phyloP scores from a whole-genome alignment of 2,329 filamentous ascomycete species.

The Zymoseptoria crescenta region DNA sequence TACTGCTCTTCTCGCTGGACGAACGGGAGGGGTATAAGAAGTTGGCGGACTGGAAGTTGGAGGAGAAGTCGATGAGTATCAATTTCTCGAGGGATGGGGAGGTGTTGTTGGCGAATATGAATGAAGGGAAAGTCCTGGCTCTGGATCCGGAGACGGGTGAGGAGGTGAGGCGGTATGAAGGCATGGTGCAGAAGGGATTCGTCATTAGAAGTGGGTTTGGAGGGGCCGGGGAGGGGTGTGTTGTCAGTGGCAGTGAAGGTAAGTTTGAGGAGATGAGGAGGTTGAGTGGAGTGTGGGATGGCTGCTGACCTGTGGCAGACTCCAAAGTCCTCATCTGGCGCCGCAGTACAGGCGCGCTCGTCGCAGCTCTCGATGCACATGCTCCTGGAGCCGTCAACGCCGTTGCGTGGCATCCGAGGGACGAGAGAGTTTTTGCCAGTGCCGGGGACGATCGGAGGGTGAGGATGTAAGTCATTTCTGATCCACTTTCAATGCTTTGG shows the following conservation, averaged over 20 bases:
- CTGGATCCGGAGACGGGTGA: constrained; percentile 68
- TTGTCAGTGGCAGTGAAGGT: constrained; percentile 89
- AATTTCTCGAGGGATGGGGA: constrained; percentile 74
- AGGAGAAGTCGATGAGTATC: constrained; percentile 67
- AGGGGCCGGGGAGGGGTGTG: constrained; percentile 84
- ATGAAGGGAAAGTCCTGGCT: constrained; percentile 67
- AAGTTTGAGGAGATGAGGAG: not conserved
- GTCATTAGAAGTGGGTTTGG: constrained; percentile 80
- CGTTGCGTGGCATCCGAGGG: constrained; percentile 77
- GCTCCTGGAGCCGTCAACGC: constrained; percentile 70
- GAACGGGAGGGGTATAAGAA: constrained; percentile 60
- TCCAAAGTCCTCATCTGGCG: constrained; percentile 81
- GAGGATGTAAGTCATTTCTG: constrained; percentile 83
- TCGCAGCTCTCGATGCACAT: constrained; percentile 73
- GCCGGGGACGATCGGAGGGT: constrained; percentile 82
- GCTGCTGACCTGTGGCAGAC: constrained; percentile 36
- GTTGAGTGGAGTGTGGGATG: not conserved
- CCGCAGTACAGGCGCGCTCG: constrained; percentile 66
- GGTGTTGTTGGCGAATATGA: constrained; percentile 73
- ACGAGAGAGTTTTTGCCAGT: constrained; percentile 79
- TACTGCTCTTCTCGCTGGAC: constrained; percentile 67
- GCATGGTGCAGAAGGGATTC: constrained; percentile 65
- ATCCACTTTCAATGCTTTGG: no score
- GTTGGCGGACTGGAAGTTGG: constrained; percentile 64
- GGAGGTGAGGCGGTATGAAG: constrained; percentile 65